These are phyloP conservation scores for Stagonosporopsis chrysanthemi DNA, from an alignment of 2,329 filamentous ascomycete species.

Conservation along the genomic window DNA sequence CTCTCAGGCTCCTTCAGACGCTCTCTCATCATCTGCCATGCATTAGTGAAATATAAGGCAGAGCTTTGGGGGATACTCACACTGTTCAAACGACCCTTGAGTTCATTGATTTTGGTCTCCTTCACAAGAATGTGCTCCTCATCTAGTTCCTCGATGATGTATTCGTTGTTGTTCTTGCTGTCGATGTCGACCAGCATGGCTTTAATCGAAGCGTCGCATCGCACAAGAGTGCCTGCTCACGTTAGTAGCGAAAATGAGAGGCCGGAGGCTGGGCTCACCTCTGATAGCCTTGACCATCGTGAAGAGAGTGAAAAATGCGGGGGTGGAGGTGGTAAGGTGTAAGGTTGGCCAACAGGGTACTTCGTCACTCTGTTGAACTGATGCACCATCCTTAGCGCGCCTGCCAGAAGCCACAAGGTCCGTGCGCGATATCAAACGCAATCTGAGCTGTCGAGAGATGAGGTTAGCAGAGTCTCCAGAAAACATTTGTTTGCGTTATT, in stretches of 20 bases:
- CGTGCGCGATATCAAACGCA: background rate
- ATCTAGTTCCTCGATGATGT: constrained; percentile 81
- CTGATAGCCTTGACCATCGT: constrained; percentile 65
- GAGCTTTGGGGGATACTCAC: constrained; percentile 51
- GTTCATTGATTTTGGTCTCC: constrained; percentile 71
- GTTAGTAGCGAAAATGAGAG: background rate
- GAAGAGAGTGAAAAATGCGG: constrained; percentile 17
- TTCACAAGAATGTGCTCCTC: constrained; percentile 79
- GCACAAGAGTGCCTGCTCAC: constrained; percentile 71
- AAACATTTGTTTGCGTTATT: too few relatives aligned
- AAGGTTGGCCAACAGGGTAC: constrained; percentile 38
- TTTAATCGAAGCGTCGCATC: constrained; percentile 87
- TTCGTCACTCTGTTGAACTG: constrained; percentile 5
- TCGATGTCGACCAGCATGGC: constrained; percentile 83
- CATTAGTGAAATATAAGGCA: constrained; percentile 16
- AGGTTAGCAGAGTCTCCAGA: too few relatives aligned
- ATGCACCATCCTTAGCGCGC: constrained; percentile 29
- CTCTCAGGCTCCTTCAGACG: constrained; percentile 48
- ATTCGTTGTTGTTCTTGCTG: constrained; percentile 69
- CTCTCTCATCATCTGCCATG: constrained; percentile 46
- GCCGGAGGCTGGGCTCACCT: constrained; percentile 50
- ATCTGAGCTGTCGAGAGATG: background rate
- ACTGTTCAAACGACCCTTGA: constrained; percentile 74
- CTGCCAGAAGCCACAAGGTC: background rate
- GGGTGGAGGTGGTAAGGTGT: constrained; percentile 11